A percentile compares a stretch with the other conserved stretches of the same genome.
These are phyloP conservation scores for Garcia nutans DNA, from an alignment of 345 rosid species.

Conservation along the genomic window DNA sequence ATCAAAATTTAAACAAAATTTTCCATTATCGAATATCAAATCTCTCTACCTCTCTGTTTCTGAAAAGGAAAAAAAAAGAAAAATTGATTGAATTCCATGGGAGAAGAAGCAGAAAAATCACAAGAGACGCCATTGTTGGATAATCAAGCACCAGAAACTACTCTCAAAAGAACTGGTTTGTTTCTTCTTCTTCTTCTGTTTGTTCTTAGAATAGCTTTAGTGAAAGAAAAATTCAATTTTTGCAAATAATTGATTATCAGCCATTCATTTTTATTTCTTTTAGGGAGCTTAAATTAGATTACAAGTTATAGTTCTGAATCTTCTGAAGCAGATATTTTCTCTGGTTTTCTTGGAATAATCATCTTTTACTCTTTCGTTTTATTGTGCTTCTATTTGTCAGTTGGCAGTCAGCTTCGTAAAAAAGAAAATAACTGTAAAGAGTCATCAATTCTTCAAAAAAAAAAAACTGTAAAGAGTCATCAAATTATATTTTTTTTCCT, in stretches of 20 bases:
- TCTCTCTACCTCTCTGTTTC: too few relatives aligned
- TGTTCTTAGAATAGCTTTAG: not conserved
- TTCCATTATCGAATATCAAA: too few relatives aligned
- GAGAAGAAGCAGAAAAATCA: not conserved
- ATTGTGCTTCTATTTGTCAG: too few relatives aligned
- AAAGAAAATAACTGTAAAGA: too few relatives aligned
- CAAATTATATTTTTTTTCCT: too few relatives aligned
- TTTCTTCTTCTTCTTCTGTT: not conserved
- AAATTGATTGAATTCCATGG: not conserved
- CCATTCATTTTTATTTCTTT: too few relatives aligned
- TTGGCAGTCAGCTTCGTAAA: too few relatives aligned
- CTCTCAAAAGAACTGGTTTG: conserved; percentile 17
- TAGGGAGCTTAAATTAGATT: too few relatives aligned
- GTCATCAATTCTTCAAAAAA: too few relatives aligned
- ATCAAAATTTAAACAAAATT: too few relatives aligned
- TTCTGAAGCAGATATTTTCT: not conserved
- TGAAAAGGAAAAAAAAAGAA: too few relatives aligned
- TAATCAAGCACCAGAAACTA: not conserved
- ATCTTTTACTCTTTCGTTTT: not conserved
- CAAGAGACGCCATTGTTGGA: not conserved
- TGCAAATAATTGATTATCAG: not conserved
- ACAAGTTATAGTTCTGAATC: not conserved
- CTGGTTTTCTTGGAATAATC: not conserved
- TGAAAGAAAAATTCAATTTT: not conserved
- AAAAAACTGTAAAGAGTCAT: too few relatives aligned